Conservation (phyloP, 2,329 filamentous ascomycete species). For the Trichoderma endophyticum region DNA sequence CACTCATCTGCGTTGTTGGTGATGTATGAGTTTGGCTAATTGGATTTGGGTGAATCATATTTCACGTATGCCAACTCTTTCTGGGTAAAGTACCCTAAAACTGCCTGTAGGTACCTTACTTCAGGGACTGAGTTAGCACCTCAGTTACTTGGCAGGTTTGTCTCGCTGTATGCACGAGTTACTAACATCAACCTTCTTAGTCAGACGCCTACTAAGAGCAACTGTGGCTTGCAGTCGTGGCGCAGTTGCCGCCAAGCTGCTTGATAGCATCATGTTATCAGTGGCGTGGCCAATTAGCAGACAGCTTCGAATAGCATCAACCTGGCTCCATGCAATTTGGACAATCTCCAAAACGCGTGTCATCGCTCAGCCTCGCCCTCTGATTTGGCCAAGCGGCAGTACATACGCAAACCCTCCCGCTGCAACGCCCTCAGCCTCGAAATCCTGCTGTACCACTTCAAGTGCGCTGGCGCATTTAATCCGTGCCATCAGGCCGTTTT, state of each 20-base stretch:
- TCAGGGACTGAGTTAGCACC: not conserved
- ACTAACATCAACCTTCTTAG: not conserved
- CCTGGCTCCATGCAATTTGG: not conserved
- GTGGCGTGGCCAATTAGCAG: constrained; percentile 8
- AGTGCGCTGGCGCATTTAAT: constrained; percentile 3
- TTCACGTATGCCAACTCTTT: not conserved
- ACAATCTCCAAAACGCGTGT: not conserved
- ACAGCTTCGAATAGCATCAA: constrained; percentile 14
- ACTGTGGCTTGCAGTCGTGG: not conserved
- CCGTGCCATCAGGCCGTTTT: not conserved
- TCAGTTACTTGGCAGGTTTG: not conserved
- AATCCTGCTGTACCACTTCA: not conserved
- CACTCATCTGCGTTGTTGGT: not conserved
- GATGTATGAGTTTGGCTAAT: not conserved
- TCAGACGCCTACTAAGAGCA: not conserved
- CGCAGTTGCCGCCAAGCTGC: not conserved
- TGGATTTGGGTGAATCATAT: not conserved
- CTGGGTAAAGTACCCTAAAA: not conserved
- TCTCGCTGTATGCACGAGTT: not conserved
- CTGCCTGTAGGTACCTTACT: not conserved
- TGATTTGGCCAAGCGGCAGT: not conserved
- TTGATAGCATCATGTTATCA: constrained; percentile 12
- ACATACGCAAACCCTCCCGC: not conserved
- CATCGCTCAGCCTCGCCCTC: constrained; percentile 13
- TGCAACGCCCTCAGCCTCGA: not conserved